Evolutionary conservation across 345 rosid species (phyloP), one percentile per base, ranked within the genome.

Genomic region (Triadica sebifera): DNA sequence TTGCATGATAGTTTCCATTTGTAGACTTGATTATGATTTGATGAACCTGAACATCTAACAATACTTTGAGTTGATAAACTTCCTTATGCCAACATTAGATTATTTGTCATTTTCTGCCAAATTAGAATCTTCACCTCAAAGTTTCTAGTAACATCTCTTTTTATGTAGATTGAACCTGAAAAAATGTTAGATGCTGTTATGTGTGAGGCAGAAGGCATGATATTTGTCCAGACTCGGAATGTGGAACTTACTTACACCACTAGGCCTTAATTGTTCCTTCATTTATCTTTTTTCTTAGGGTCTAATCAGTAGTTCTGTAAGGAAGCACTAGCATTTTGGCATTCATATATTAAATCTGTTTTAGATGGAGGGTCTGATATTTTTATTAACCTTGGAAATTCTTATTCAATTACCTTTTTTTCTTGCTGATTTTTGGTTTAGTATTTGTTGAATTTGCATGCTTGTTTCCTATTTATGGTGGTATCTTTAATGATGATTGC

Each of bases 401-500:
- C 43, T 74, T 50, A 16, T 57, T 10, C 4, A 39, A 17, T 38
- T 69, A 9, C 63, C 29, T 34, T 45, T 50, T 16, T 49, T 49
- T 20, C 61, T 55, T 74, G 16, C 55, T 65, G 68, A 59, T 81
- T 50, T 70, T 76, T n/a, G 59, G 39, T 73, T 29, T 58, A 47
- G 52, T 52, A 57, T 17, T 46, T 63, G 53, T 69, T 49, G 19
- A 38, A 64, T 55, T 45, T 58, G 64, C 72, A 58, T 29, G 29
- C 68, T 72, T 37, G 15, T 45, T 65, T 74, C 72, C 17, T 37
- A 58, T 57, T 85, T 67, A 74, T 69, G 64, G 56, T 64, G 62
- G 39, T 38, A 51, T 72, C 13, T 39, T 78, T 22, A 76, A 71
- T 89, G 84, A 74, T 82, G 71, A 66, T 83, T 87, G 85, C 83